Base-by-base conservation (phyloP, 2,329 filamentous ascomycete species). In the Ophiobolus disseminans region DNA sequence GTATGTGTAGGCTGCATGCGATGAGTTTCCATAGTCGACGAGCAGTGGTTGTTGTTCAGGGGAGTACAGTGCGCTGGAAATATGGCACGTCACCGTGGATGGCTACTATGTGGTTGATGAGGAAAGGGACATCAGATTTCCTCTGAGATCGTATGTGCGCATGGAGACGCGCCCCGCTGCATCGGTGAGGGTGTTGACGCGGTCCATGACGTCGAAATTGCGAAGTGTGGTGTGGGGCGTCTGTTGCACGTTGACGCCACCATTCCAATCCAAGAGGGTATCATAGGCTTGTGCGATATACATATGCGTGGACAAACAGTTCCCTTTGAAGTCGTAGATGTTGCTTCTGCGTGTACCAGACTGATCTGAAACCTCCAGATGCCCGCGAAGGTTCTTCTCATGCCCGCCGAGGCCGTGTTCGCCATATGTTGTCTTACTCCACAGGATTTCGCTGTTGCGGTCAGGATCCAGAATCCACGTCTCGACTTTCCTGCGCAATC, bases 271-370 rank as follows among this genome's bases (percentile, higher is more conserved):
- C 8, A 43, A 11, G 13, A 11, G 11, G 3, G n/a, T 25, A 7
- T 34, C 35, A 20, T 43, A 43, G 5, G 34, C 13, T 5, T 25
- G 19, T 5, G 40, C 30, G 13, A 43, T 14, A n/a, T 35, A 5
- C 1, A 17, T 28, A 3, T 23, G 21, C 4, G n/a, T 43, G 16
- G 4, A 4, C 9, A 43, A 17, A 2, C 22, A 14, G 13, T 43
- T 43, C 6, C 40, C 40, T 35, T 36, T 43, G 19, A 35, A 43
- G 28, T 43, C 40, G 20, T 43, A 43, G 5, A n/a, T 13, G 9
- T 25, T 8, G 16, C 4, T 35, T 4, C 4, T 23, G n/a, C n/a
- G 10, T 3, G 35, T n/a, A 22, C 40, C 40, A 3, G 40, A 16
- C 21, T 43, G 40, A 19, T 43, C 40, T n/a, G n/a, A n/a, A n/a